Evolutionary conservation across 2,329 filamentous ascomycete species (phyloP).

Genomic region (Penicillium sp.): DNA sequence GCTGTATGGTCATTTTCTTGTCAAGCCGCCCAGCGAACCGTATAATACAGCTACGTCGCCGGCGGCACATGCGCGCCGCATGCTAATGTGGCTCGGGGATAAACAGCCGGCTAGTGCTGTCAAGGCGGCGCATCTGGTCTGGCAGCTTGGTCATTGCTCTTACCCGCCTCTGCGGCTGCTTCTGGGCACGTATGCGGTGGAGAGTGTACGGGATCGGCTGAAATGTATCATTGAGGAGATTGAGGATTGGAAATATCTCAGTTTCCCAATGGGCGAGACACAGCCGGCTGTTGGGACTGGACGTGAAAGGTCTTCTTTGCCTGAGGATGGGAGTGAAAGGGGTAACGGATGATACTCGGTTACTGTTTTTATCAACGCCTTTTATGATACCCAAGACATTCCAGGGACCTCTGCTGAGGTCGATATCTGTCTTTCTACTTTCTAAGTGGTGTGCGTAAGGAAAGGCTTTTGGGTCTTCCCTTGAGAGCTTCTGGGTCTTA

Average conservation of each 20-base stretch:
- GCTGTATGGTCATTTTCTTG: conserved; percentile 87
- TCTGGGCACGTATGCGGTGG: conserved; percentile 91
- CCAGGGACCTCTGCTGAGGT: neutral
- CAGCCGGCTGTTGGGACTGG: conserved; percentile 13
- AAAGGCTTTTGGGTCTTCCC: no score
- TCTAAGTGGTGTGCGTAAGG: no score
- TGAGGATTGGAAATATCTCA: conserved; percentile 87
- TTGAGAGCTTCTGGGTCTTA: no score
- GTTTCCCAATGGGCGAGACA: conserved; percentile 56
- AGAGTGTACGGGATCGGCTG: conserved; percentile 87
- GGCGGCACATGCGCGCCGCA: conserved; percentile 81
- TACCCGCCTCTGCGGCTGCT: conserved; percentile 84
- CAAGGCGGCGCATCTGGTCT: conserved; percentile 88
- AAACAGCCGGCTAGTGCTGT: conserved; percentile 89
- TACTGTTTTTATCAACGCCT: neutral
- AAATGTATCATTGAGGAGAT: conserved; percentile 91
- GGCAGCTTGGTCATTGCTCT: conserved; percentile 92
- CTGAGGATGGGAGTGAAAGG: neutral
- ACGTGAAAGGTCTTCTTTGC: conserved; percentile 1
- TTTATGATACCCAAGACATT: conserved; percentile 1
- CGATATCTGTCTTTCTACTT: no score
- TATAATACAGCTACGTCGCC: conserved; percentile 78
- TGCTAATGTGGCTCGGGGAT: conserved; percentile 93
- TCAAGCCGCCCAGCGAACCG: conserved; percentile 79
- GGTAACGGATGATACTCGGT: conserved; percentile 1